Evolutionary conservation across 1,284 basidiomycete species (phyloP), one percentile per base, ranked within the genome.

Genomic region (Leccinum subrobustum): DNA sequence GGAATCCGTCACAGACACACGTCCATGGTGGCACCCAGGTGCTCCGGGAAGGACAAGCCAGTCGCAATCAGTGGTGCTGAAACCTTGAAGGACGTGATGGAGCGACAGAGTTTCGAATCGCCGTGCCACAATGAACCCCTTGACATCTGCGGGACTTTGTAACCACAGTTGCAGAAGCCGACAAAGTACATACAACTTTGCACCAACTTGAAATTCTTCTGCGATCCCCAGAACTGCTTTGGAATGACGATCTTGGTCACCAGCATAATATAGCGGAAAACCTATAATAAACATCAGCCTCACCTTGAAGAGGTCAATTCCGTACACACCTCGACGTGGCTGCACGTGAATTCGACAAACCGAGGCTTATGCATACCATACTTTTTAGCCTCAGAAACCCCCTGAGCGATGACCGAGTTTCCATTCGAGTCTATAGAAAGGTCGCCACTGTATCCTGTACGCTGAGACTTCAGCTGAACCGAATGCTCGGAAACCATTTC

Each of bases 81-180:
- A 86, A 1, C 85, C 84, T 75, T 97, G 94, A 20, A 96, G 67
- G 3, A 94, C 77, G 9, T 82, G 75, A 71, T 98, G 95, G n/a
- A 99, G 75, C 1, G 85, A 88, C 31, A 94, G 68, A 0, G 87
- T 87, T 73, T 99, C 96, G 71, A 86, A 91, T 37, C 93, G 86
- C 25, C 95, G 85, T 39, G 84, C 82, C 2, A 81, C 75, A 29
- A 99, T 84, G 63, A 96, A 88, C 6, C 78, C 75, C 58, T 88
- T 85, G 39, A 95, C 80, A 66, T 86, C 93, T 96, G 59, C 1
- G 37, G 56, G 29, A 54, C 4, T 29, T 60, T 39, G 52, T 62
- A 35, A 31, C 25, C 48, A 9, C 37, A 53, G 25, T 18, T 35
- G 16, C 5, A 35, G 33, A n/a, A 44, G 3, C 27, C 31, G 20